A percentile compares a stretch with the other conserved stretches of the same genome.
phyloP scores from a whole-genome alignment of 768 basidiomycete species.

The Macrolepiota dolichaula region DNA sequence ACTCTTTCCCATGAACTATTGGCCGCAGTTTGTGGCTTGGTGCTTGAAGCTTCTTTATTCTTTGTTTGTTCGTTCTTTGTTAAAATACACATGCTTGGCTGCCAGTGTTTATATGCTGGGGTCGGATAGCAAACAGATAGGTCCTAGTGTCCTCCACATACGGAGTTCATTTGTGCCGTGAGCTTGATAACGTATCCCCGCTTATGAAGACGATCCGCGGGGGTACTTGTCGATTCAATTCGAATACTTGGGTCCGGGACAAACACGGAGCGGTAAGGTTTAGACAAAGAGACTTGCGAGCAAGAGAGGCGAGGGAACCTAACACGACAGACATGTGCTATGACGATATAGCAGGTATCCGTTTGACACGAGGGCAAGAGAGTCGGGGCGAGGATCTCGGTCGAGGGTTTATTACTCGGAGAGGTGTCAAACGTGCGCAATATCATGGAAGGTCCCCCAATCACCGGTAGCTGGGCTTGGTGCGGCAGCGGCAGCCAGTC shows the following conservation, averaged over 20 bases:
- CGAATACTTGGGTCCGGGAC: neutral
- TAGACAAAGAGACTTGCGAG: neutral
- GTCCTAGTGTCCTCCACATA: neutral
- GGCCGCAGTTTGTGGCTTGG: too few relatives aligned
- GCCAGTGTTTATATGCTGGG: neutral
- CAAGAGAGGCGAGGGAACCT: neutral
- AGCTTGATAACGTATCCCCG: neutral
- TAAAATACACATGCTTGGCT: neutral
- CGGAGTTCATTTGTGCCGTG: neutral
- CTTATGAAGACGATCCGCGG: neutral
- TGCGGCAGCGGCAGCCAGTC: neutral
- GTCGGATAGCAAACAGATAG: neutral
- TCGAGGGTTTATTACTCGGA: neutral
- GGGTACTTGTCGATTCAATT: neutral
- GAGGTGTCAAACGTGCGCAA: conserved; percentile 7
- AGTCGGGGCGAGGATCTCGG: neutral
- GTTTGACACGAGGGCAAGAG: neutral
- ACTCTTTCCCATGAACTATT: neutral
- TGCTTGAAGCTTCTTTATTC: neutral
- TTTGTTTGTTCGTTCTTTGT: too few relatives aligned
- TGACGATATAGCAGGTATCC: neutral
- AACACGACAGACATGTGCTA: neutral
- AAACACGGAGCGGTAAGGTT: neutral
- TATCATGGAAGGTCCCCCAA: neutral
- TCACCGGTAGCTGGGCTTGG: neutral